phyloP scores from a whole-genome alignment of 345 rosid species.

The Mangifera indica region DNA sequence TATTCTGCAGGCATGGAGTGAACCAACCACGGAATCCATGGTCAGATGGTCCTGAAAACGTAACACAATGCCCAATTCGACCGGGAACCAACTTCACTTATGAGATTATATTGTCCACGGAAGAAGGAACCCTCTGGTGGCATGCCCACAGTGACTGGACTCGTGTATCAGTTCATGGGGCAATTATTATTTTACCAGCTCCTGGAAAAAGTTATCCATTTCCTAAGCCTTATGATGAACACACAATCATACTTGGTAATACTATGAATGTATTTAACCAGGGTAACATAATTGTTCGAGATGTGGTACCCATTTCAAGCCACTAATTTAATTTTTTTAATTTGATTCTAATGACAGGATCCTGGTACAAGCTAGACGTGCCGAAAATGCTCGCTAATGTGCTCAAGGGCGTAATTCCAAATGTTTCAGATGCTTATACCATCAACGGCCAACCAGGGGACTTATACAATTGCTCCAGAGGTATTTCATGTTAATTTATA shows the following conservation, averaged over 20 bases:
- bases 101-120: constrained; percentile 24
- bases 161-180: constrained; percentile 45
- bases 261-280: neutral
- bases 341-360: no score
- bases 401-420: neutral
- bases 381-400: no score
- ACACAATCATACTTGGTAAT: constrained; percentile 31
- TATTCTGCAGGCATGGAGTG: constrained; percentile 41
- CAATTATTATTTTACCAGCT: constrained; percentile 30
- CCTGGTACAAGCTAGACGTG: no score
- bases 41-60: constrained; percentile 48
- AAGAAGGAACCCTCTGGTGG: constrained; percentile 47
- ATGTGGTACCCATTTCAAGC: neutral
- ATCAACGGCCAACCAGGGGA: constrained; percentile 43
- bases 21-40: constrained; percentile 46
- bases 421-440: neutral
- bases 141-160: constrained; percentile 32
- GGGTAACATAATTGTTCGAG: no score
- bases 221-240: constrained; percentile 33
- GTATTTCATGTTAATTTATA: no score
- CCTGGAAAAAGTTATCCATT: constrained; percentile 29
- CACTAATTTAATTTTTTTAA: no score
- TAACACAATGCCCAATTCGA: constrained; percentile 51
- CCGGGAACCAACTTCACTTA: constrained; percentile 39
- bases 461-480: constrained; percentile 18